phyloP scores from a whole-genome alignment of 2,329 filamentous ascomycete species.

The Aspergillus puulaauensis region DNA sequence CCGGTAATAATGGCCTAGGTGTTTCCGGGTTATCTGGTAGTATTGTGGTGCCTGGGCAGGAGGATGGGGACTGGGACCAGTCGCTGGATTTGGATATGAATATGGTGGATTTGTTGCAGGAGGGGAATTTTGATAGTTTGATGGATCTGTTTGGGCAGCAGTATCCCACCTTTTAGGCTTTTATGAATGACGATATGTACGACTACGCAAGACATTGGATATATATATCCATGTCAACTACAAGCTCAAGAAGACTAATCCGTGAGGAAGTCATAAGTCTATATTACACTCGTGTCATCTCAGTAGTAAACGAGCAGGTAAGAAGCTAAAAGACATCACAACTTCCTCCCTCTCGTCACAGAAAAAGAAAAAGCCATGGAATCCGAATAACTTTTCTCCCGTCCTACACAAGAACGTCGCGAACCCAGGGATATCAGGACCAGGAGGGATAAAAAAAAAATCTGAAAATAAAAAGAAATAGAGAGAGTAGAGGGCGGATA shows the following conservation, averaged over 20 bases:
- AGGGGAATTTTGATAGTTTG: constrained; percentile 31
- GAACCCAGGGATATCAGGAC: constrained; percentile 45
- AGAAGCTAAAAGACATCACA: constrained; percentile 24
- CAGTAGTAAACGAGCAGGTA: constrained; percentile 22
- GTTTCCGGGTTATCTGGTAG: neutral
- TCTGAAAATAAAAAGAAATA: constrained; percentile 23
- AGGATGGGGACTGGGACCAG: neutral
- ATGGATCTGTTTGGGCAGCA: constrained; percentile 34
- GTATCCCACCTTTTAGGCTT: constrained; percentile 28
- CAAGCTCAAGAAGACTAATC: neutral
- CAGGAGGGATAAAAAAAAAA: constrained; percentile 28
- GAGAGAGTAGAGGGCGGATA: constrained; percentile 17
- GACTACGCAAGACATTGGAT: no score
- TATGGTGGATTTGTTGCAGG: constrained; percentile 34
- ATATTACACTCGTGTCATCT: constrained; percentile 29
- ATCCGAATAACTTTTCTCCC: constrained; percentile 25
- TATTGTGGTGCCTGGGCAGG: neutral
- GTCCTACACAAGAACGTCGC: constrained; percentile 37
- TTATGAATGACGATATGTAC: neutral
- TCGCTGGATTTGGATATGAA: constrained; percentile 27
- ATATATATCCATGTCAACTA: neutral
- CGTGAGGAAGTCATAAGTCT: constrained; percentile 31
- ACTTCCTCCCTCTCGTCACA: constrained; percentile 26
- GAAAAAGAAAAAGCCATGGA: constrained; percentile 19
- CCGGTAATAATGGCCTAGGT: neutral